Evolutionary conservation across 2,329 filamentous ascomycete genomes (phyloP).

Genomic region (Phialophora expanda): DNA sequence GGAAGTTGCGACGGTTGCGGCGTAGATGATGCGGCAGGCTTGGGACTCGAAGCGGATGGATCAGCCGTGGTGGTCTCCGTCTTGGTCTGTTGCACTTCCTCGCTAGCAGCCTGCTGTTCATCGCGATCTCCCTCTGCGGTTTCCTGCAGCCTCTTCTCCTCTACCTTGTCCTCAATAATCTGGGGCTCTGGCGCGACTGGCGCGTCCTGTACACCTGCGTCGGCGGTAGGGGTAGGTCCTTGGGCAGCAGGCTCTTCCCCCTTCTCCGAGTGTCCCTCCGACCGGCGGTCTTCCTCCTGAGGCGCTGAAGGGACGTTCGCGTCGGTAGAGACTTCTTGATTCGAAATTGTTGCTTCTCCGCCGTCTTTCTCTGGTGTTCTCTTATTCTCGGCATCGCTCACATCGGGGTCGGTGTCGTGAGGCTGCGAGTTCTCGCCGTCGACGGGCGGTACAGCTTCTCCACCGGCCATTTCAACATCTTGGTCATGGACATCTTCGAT

Average conservation of each 20-base stretch:
- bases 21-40: slow-evolving; percentile 2
- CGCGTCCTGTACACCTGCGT: slow-evolving; percentile 1
- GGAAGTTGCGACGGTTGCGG: slow-evolving; percentile 2
- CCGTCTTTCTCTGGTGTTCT: neutral
- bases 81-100: neutral
- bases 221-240: neutral
- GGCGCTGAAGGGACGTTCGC: neutral
- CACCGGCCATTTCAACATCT: slow-evolving; percentile 21
- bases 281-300: slow-evolving; percentile 10
- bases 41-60: neutral
- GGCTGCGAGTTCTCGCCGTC: slow-evolving; percentile 29
- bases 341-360: neutral
- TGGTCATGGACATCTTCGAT: slow-evolving; percentile 41
- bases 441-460: neutral
- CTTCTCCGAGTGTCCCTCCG: neutral
- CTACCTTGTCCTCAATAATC: neutral
- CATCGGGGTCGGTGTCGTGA: slow-evolving; percentile 7
- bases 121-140: slow-evolving; percentile 7
- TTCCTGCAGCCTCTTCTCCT: slow-evolving; percentile 16
- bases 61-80: neutral
- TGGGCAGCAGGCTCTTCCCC: slow-evolving; percentile 5
- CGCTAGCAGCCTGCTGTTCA: neutral
- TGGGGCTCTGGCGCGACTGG: slow-evolving; percentile 1
- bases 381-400: neutral
- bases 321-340: neutral